Evolutionary conservation across 75 land plant genomes (phyloP), one percentile per base, ranked within the genome.

Genomic region (Adiantum capillusveneris): DNA sequence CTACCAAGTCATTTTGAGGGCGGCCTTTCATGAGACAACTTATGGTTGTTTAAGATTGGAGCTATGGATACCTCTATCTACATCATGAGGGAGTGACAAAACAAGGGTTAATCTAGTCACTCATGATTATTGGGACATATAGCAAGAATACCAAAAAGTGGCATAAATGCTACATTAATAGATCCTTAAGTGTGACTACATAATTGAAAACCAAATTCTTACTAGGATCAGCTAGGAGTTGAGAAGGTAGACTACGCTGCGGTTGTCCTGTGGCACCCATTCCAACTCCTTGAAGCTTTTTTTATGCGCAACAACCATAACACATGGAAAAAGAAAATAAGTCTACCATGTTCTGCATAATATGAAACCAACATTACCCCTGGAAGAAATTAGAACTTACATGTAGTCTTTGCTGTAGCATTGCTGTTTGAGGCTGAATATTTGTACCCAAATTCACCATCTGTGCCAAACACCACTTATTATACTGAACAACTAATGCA

Each of bases 201-300:
- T 7, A 12, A 39, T 11, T 16, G 45, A 44, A 11, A 44, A 28
- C 27, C 2, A 43, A 6, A 58, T 27, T 13, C 68, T 66, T 57
- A 66, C 68, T 41, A 36, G 68, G 51, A 57, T 66, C 68, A n/a
- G 59, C 3, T 24, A 71, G 66, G 19, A 56, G 30, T 41, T 56
- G 60, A 28, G 71, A 42, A 20, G 65, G 37, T 30, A 62, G 27
- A 42, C 34, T 69, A 21, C 74, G 61, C 42, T 71, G 74, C 22
- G 68, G 41, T 31, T 58, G 68, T 63, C 65, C 45, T 31, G 66
- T 55, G 22, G 56, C 50, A 71, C 53, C 67, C 56, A 39, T 44
- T 43, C 44, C 49, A 69, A 52, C 55, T 37, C 14, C 64, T 39
- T 22, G 2, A 39, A 26, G 28, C 42, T 25, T 0, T 41, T 12